Evolutionary conservation across 108 stramenopile genomes (phyloP).

Genomic region (Nannochloropsis gaditana): DNA sequence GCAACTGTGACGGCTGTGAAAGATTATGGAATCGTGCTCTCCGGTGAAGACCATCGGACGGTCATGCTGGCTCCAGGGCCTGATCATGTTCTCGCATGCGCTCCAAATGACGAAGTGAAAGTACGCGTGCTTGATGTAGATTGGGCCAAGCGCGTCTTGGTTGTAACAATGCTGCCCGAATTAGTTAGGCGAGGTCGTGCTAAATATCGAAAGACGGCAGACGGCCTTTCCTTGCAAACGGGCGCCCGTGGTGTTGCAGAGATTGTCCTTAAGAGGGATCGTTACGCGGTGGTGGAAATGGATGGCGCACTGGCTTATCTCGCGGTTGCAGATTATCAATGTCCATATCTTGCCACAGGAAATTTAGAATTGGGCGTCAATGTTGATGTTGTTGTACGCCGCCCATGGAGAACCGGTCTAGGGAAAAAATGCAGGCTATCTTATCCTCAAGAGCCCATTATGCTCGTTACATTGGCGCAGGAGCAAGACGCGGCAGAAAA

Average conservation of each 20-base stretch:
- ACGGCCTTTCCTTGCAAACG: neutral
- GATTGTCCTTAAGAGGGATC: neutral
- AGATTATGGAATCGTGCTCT: constrained; percentile 47
- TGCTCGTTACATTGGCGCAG: neutral
- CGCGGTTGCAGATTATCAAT: constrained; percentile 46
- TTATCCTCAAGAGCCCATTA: neutral
- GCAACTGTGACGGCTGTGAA: constrained; percentile 40
- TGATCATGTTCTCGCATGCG: constrained; percentile 32
- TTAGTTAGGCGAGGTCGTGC: constrained; percentile 40
- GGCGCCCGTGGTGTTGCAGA: neutral
- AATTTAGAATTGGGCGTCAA: constrained; percentile 21
- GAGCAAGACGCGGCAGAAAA: neutral
- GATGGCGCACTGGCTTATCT: neutral
- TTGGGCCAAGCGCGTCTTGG: constrained; percentile 28
- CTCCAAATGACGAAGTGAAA: constrained; percentile 46
- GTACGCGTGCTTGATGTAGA: constrained; percentile 48
- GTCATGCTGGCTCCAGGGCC: constrained; percentile 40
- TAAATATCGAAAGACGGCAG: neutral
- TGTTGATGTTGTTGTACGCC: neutral
- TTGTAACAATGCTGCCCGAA: constrained; percentile 45
- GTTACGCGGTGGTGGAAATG: constrained; percentile 19
- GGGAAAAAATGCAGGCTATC: neutral
- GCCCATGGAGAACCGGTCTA: neutral
- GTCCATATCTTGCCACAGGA: constrained; percentile 33
- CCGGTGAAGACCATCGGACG: constrained; percentile 22